Percentiles rank a stretch among this genome's conserved stretches.
Evolutionary conservation across 2,329 filamentous ascomycete genomes (phyloP).

Genomic region (Beauveria brongniartii): DNA sequence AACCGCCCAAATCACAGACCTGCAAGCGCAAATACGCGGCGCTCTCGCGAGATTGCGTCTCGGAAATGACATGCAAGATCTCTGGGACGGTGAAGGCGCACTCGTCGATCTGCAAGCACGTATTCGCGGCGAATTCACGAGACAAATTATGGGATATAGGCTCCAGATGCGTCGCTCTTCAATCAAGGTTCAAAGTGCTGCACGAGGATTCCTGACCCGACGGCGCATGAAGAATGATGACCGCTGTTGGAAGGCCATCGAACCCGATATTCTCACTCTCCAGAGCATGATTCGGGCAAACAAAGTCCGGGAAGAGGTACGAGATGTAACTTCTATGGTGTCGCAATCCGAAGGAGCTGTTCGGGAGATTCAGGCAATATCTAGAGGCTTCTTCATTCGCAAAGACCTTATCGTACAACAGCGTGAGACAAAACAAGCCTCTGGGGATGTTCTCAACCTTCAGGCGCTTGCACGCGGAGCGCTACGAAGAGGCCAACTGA

Average conservation of each 20-base stretch:
- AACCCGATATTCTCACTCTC: conserved; percentile 65
- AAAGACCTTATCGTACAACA: conserved; percentile 48
- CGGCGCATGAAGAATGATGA: conserved; percentile 54
- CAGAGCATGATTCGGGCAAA: conserved; percentile 73
- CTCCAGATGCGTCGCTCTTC: conserved; percentile 78
- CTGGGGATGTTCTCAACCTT: conserved; percentile 46
- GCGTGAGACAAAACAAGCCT: conserved; percentile 43
- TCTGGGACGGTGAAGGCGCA: conserved; percentile 79
- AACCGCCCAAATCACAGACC: conserved; percentile 61
- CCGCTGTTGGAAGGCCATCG: conserved; percentile 59
- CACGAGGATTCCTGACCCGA: conserved; percentile 68
- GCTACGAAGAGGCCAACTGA: conserved; percentile 50
- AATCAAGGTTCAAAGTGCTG: conserved; percentile 67
- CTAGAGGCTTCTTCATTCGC: conserved; percentile 60
- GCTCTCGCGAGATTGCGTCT: conserved; percentile 70
- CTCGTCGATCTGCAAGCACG: conserved; percentile 77
- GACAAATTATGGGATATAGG: conserved; percentile 76
- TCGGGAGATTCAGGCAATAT: conserved; percentile 54
- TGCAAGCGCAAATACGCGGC: conserved; percentile 82
- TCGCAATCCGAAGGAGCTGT: conserved; percentile 55
- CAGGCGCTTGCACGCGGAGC: conserved; percentile 63
- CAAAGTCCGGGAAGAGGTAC: conserved; percentile 53
- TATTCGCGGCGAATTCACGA: conserved; percentile 78
- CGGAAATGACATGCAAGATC: conserved; percentile 72
- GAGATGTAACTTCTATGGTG: conserved; percentile 49